Evolutionary conservation across 768 basidiomycete species (phyloP), one percentile per base, ranked within the genome.

Genomic region (Mycena polygramma): DNA sequence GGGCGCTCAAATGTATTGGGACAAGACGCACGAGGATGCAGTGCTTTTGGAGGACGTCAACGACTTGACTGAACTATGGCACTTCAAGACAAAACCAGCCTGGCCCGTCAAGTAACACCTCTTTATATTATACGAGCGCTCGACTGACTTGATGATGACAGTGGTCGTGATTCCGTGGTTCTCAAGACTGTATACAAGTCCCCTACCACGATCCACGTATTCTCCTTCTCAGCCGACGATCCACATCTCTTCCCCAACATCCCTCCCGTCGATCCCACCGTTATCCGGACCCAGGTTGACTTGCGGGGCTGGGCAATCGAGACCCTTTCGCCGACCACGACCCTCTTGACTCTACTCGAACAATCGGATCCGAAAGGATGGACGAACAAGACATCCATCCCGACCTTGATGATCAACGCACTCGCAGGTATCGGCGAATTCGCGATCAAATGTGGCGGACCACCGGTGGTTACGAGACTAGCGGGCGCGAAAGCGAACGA

Each of bases 221-320:
- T 99, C 79, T 91, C 93, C 2, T 98, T 98, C 81, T 98, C 97
- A 5, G 94, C 91, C 0, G 96, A 98, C 73, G 95, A 98, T 73
- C 89, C 89, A 60, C 90, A 93, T 64, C 86, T 98, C 17, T 98
- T 98, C 80, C 92, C 95, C 0, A 87, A 85, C 70, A 87, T 89
- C 71, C 94, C 87, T 54, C 84, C 84, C 14, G 83, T 81, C 1
- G 94, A 94, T 57, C 90, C 93, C 0, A 92, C 88, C 73, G 87
- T 93, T 58, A 97, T 98, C 70, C 92, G 97, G 9, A 95, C 94
- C 0, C 97, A 99, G 79, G 92, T 97, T n/a, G 96, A 98, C 78
- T 84, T 99, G n/a, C 96, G 96, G 82, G 98, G 97, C 55, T 99
- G 97, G 94, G 94, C 97, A 0, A 96, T 99, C 74, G 97, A 99